phyloP scores from a whole-genome alignment of 2,329 filamentous ascomycete genomes.

The Aspergillus ochraceoroseus region DNA sequence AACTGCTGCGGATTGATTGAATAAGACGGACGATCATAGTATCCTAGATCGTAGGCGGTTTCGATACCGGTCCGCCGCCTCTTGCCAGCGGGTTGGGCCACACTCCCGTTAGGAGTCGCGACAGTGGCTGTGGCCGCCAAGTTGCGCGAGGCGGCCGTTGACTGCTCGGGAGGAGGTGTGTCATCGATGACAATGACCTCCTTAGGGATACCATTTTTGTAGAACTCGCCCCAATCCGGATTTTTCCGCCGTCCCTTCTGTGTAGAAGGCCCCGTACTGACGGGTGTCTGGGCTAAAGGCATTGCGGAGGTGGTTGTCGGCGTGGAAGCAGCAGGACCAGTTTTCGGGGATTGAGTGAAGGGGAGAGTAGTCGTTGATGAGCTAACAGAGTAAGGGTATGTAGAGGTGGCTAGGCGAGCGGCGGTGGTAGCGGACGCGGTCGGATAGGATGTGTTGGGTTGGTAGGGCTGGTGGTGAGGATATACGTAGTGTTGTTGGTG shows the following conservation, averaged over 20 bases:
- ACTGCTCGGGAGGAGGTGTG: conserved; percentile 51
- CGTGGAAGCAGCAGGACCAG: conserved; percentile 29
- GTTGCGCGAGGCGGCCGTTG: conserved; percentile 23
- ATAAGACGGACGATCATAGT: conserved; percentile 65
- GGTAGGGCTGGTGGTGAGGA: conserved; percentile 54
- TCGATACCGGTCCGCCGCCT: conserved; percentile 65
- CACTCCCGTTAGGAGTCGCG: conserved; percentile 27
- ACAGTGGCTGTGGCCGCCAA: conserved; percentile 24
- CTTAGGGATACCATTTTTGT: conserved; percentile 75
- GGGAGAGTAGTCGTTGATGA: conserved; percentile 33
- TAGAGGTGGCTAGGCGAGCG: conserved; percentile 41
- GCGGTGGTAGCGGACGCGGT: conserved; percentile 42
- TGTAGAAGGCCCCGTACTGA: conserved; percentile 38
- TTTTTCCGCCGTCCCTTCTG: conserved; percentile 50
- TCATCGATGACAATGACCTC: conserved; percentile 79
- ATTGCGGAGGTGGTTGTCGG: conserved; percentile 34
- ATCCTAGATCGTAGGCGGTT: conserved; percentile 62
- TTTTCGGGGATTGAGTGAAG: conserved; percentile 35
- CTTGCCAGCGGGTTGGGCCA: conserved; percentile 54
- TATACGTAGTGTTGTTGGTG: conserved; percentile 57
- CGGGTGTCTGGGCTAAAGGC: conserved; percentile 39
- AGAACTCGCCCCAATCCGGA: conserved; percentile 75
- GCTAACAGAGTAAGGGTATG: conserved; percentile 42
- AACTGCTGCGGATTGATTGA: conserved; percentile 70
- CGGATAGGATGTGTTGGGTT: conserved; percentile 51